phyloP scores from a whole-genome alignment of 2,329 filamentous ascomycete genomes.

The Aquanectria penicillioides region DNA sequence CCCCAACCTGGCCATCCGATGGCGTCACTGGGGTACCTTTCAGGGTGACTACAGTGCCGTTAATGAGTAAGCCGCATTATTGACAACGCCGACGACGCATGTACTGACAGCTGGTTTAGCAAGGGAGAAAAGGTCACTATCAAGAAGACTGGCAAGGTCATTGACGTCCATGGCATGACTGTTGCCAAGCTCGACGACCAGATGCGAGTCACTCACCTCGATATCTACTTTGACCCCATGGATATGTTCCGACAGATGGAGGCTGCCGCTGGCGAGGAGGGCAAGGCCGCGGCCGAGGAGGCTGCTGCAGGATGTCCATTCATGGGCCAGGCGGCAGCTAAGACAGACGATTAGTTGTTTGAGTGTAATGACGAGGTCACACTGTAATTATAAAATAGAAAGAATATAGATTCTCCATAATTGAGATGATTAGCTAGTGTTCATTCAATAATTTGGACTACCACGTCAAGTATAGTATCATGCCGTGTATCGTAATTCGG shows the following conservation, averaged over 20 bases:
- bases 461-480: no score
- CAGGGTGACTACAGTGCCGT: conserved; percentile 72
- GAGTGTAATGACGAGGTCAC: no score
- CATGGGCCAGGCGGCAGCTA: no score
- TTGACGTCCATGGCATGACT: conserved; percentile 72
- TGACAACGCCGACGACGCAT: neutral
- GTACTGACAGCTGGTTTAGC: conserved; percentile 47
- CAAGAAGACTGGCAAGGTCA: conserved; percentile 67
- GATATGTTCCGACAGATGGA: conserved; percentile 73
- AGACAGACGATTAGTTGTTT: no score
- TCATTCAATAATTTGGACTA: no score
- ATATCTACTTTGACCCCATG: conserved; percentile 74
- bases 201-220: conserved; percentile 65
- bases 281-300: neutral
- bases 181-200: conserved; percentile 70
- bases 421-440: no score
- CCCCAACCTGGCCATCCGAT: conserved; percentile 70
- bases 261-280: neutral
- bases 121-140: conserved; percentile 70
- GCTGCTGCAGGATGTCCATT: neutral
- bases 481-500: no score
- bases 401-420: no score
- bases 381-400: no score
- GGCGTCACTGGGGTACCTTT: conserved; percentile 76
- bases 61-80: conserved; percentile 62